Percentiles rank a stretch among this genome's conserved stretches.
These are phyloP conservation scores for Trichoderma hamatum DNA, from an alignment of 2,329 filamentous ascomycete species.

Conservation along the genomic window DNA sequence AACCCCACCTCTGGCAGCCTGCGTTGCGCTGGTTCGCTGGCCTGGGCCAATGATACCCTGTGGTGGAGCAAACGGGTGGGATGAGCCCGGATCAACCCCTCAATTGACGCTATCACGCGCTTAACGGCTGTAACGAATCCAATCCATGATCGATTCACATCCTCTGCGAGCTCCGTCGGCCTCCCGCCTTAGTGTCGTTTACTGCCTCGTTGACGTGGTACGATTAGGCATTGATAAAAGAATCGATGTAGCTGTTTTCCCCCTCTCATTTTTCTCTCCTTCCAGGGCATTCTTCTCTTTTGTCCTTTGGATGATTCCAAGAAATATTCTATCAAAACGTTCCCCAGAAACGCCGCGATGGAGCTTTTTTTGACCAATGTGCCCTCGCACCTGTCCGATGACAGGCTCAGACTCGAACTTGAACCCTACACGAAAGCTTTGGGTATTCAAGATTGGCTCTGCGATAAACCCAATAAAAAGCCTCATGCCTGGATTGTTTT, in stretches of 20 bases:
- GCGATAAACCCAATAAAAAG: conserved; percentile 46
- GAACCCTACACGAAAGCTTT: conserved; percentile 45
- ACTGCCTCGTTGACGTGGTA: not conserved
- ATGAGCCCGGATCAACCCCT: conserved; percentile 10
- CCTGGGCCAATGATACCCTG: not conserved
- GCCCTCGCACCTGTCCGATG: conserved; percentile 45
- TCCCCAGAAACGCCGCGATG: conserved; percentile 39
- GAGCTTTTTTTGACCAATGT: conserved; percentile 52
- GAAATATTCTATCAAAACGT: not conserved
- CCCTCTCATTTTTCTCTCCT: not conserved
- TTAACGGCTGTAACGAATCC: not conserved
- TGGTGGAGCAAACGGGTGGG: not conserved
- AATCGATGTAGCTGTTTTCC: not conserved
- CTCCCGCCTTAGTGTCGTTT: conserved; percentile 4
- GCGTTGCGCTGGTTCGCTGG: not conserved
- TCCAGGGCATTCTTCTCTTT: not conserved
- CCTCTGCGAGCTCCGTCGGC: not conserved
- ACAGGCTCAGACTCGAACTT: conserved; percentile 45
- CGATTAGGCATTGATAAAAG: not conserved
- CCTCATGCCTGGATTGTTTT: conserved; percentile 49
- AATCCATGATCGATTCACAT: not conserved
- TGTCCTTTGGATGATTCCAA: not conserved
- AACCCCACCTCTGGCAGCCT: not conserved
- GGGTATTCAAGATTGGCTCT: conserved; percentile 47
- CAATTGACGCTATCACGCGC: conserved; percentile 1